Conservation (phyloP, 306 rosid genomes). For the Gastrolobium bilobum region DNA sequence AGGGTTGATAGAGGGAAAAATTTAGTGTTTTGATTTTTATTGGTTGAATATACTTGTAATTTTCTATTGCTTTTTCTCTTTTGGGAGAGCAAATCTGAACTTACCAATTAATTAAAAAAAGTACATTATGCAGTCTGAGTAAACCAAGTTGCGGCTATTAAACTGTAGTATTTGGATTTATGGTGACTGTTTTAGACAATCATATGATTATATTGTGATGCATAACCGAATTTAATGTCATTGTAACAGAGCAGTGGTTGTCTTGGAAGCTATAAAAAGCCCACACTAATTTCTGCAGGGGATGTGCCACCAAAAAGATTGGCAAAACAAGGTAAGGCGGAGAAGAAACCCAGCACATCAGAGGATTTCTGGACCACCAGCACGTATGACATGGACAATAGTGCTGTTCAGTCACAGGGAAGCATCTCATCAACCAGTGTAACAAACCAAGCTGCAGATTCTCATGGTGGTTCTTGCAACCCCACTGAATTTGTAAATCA, state of each 20-base stretch:
- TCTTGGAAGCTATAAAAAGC: constrained; percentile 66
- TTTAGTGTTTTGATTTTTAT: not conserved
- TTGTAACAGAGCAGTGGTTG: constrained; percentile 95
- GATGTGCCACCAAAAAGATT: constrained; percentile 57
- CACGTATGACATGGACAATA: constrained; percentile 79
- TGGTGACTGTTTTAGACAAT: constrained; percentile 1
- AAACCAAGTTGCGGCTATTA: not conserved
- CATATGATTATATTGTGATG: constrained; percentile 46
- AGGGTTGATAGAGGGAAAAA: not conserved
- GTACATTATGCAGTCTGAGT: not conserved
- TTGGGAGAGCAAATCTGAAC: not conserved
- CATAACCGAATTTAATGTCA: constrained; percentile 63
- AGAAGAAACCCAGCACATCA: constrained; percentile 65
- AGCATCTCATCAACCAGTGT: constrained; percentile 80
- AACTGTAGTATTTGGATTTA: constrained; percentile 6
- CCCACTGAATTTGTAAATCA: constrained; percentile 71
- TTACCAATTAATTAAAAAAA: not conserved
- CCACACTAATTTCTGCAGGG: constrained; percentile 37
- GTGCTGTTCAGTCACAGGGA: constrained; percentile 82
- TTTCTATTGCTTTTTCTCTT: constrained; percentile 11
- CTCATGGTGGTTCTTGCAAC: constrained; percentile 50
- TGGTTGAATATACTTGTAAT: not conserved
- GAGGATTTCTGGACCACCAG: constrained; percentile 87
- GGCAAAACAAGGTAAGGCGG: constrained; percentile 45
- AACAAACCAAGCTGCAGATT: constrained; percentile 58